A percentile compares a stretch with the other conserved stretches of the same genome.
Conservation (phyloP, 1,284 basidiomycete species). For the Ceratorhiza oryzae-sativae region DNA sequence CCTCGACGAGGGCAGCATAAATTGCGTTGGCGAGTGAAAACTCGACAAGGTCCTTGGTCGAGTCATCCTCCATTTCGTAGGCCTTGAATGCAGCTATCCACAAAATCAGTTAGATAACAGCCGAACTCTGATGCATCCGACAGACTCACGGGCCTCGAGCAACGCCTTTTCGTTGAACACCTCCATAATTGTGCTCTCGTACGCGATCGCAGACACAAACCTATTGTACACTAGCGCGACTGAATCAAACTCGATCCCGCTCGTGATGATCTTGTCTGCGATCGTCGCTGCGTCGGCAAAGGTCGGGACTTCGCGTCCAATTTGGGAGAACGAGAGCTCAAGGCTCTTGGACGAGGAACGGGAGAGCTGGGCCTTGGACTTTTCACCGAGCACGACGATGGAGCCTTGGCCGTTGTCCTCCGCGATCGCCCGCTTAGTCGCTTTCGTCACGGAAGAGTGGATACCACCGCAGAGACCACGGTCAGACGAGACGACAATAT, state of each 20-base stretch:
- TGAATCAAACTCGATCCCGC: slow-evolving; percentile 87
- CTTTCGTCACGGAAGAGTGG: slow-evolving; percentile 95
- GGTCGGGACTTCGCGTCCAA: slow-evolving; percentile 96
- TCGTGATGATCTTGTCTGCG: slow-evolving; percentile 91
- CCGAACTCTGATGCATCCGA: slow-evolving; percentile 2
- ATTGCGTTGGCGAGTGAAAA: slow-evolving; percentile 97
- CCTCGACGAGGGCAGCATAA: slow-evolving; percentile 93
- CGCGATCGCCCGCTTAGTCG: slow-evolving; percentile 72
- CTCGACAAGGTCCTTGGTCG: slow-evolving; percentile 92
- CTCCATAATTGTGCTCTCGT: slow-evolving; percentile 80
- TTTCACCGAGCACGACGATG: slow-evolving; percentile 93
- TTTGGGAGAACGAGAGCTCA: slow-evolving; percentile 92
- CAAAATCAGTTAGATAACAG: background rate
- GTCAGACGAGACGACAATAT: slow-evolving; percentile 95
- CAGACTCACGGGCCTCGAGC: slow-evolving; percentile 71
- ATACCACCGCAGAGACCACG: slow-evolving; percentile 99
- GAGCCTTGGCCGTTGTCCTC: slow-evolving; percentile 66
- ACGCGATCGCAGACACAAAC: slow-evolving; percentile 93
- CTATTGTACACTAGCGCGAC: slow-evolving; percentile 89
- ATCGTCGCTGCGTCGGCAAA: slow-evolving; percentile 96
- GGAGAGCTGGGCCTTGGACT: slow-evolving; percentile 92
- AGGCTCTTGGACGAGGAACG: slow-evolving; percentile 74
- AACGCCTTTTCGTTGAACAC: slow-evolving; percentile 84
- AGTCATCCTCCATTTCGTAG: slow-evolving; percentile 97
- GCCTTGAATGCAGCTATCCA: slow-evolving; percentile 79